A percentile compares a stretch with the other conserved stretches of the same genome.
phyloP scores from a whole-genome alignment of 1,284 basidiomycete genomes.

The Crepidotus sp. region DNA sequence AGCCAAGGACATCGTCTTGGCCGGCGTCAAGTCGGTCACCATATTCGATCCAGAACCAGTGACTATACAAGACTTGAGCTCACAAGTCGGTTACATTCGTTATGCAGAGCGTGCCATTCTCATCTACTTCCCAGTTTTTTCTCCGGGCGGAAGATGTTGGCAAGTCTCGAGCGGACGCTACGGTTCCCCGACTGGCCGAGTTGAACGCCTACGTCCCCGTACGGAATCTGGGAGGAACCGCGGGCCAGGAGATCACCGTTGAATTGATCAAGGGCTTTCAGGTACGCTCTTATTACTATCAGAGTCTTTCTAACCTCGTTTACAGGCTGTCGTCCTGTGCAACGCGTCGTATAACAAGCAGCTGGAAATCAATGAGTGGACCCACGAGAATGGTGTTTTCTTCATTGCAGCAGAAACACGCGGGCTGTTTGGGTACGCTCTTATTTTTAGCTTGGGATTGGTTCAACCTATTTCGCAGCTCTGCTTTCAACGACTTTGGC shows the following conservation, averaged over 20 bases:
- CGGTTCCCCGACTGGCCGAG: constrained; percentile 86
- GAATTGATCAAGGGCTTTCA: constrained; percentile 85
- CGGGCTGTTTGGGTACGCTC: constrained; percentile 85
- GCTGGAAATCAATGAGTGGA: constrained; percentile 93
- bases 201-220: constrained; percentile 97
- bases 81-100: constrained; percentile 54
- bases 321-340: constrained; percentile 82
- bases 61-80: constrained; percentile 81
- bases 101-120: constrained; percentile 7
- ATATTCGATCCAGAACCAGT: constrained; percentile 92
- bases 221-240: constrained; percentile 60
- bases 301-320: constrained; percentile 2
- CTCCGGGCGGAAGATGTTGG: constrained; percentile 84
- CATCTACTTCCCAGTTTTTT: constrained; percentile 67
- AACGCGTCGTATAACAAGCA: constrained; percentile 75
- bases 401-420: constrained; percentile 91
- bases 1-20: constrained; percentile 96
- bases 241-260: constrained; percentile 67
- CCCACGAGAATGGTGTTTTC: constrained; percentile 79
- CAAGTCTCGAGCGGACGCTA: constrained; percentile 79
- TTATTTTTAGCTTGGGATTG: not conserved
- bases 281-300: constrained; percentile 32
- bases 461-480: constrained; percentile 35
- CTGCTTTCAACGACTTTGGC: constrained; percentile 97
- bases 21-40: constrained; percentile 97